These are phyloP conservation scores for Phalaenopsis equestris DNA, from an alignment of 106 monocot genomes.

Conservation along the genomic window DNA sequence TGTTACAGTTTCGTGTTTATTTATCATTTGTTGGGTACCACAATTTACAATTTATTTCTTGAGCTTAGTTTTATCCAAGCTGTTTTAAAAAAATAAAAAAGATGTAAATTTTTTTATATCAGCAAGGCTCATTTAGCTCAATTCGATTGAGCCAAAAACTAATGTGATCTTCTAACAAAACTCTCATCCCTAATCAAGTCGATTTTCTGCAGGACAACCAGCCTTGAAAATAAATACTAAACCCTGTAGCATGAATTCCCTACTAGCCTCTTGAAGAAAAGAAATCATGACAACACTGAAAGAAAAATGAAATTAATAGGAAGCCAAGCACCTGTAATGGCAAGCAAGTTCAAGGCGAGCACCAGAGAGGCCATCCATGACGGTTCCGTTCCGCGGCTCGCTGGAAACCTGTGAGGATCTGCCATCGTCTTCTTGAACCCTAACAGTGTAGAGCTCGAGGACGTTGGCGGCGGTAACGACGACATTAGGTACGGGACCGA, in stretches of 20 bases:
- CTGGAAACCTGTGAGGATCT: conserved; percentile 3
- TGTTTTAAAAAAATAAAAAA: too few relatives aligned
- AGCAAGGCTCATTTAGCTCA: neutral
- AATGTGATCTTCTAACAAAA: neutral
- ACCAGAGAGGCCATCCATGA: conserved; percentile 58
- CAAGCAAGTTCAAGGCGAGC: conserved; percentile 82
- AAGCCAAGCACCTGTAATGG: conserved; percentile 46
- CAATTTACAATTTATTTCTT: too few relatives aligned
- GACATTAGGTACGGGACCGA: conserved; percentile 62
- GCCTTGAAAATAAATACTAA: neutral
- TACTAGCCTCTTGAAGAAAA: neutral
- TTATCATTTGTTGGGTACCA: too few relatives aligned
- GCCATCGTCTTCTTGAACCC: conserved; percentile 59
- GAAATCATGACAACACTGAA: neutral
- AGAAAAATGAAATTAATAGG: neutral
- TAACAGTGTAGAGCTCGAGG: conserved; percentile 70
- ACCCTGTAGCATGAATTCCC: neutral
- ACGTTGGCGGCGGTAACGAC: conserved; percentile 70
- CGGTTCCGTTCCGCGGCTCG: conserved; percentile 27
- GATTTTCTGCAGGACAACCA: neutral
- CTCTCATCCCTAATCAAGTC: neutral
- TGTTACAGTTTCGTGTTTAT: too few relatives aligned
- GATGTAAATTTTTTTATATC: neutral
- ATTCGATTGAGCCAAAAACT: neutral
- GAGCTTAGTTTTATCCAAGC: too few relatives aligned